Percentiles rank a stretch among this genome's conserved stretches.
phyloP scores from a whole-genome alignment of 495 filamentous ascomycete species.

The Pyrenula massariospora region DNA sequence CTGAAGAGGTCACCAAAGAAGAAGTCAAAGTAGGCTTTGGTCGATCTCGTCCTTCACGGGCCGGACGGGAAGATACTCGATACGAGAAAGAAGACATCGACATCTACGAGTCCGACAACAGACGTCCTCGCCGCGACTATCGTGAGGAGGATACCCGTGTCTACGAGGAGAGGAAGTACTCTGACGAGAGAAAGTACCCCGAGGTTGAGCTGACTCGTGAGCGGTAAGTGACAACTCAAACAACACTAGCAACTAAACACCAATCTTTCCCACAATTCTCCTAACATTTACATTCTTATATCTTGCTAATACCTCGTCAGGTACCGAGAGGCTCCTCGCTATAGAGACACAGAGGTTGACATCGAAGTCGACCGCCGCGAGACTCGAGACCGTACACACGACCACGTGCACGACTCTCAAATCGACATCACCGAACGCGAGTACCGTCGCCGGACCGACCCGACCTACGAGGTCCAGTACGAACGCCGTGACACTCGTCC shows the following conservation, averaged over 20 bases:
- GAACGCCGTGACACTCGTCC: conserved; percentile 31
- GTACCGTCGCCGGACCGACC: conserved; percentile 68
- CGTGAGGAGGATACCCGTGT: conserved; percentile 33
- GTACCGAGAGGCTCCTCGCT: conserved; percentile 39
- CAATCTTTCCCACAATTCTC: conserved; percentile 13
- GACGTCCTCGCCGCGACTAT: background rate
- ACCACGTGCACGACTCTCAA: conserved; percentile 39
- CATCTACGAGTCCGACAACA: conserved; percentile 50
- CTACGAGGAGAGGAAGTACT: conserved; percentile 33
- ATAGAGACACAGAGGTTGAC: conserved; percentile 49
- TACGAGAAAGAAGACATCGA: conserved; percentile 75
- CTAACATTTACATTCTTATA: conserved; percentile 14
- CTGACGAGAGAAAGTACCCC: conserved; percentile 14
- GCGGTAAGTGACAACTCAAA: conserved; percentile 36
- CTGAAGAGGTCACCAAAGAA: conserved; percentile 71
- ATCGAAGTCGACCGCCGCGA: conserved; percentile 44
- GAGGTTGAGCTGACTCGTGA: conserved; percentile 46
- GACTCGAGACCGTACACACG: conserved; percentile 34
- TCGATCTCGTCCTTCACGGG: conserved; percentile 57
- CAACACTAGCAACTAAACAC: conserved; percentile 21
- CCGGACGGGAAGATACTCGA: conserved; percentile 84
- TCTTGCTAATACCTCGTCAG: conserved; percentile 36
- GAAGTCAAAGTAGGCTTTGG: conserved; percentile 29
- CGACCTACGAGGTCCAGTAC: conserved; percentile 52
- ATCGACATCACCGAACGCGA: conserved; percentile 79